Conservation (phyloP, 176 grass and related monocot species). For the Phyllostachys edulis region DNA sequence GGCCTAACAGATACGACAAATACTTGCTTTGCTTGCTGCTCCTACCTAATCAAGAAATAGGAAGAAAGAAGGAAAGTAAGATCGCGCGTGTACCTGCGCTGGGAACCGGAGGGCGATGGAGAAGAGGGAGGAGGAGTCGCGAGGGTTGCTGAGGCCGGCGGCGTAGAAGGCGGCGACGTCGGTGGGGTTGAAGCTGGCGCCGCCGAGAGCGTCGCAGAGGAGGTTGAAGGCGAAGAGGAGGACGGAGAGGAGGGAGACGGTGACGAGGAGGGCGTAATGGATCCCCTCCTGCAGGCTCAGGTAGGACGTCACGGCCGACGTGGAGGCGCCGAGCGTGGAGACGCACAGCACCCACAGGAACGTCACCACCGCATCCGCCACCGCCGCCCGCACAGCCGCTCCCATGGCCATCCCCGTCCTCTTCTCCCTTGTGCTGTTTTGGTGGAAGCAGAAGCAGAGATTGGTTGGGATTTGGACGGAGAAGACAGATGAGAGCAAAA, state of each 20-base stretch:
- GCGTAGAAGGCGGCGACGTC: conserved; percentile 68
- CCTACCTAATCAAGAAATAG: no score
- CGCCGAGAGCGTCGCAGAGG: conserved; percentile 50
- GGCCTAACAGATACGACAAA: conserved; percentile 33
- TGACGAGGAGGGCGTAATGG: conserved; percentile 32
- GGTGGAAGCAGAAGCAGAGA: neutral
- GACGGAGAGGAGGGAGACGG: conserved; percentile 47
- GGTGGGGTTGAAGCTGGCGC: conserved; percentile 71
- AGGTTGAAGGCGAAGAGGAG: conserved; percentile 58
- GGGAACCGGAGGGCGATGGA: conserved; percentile 73
- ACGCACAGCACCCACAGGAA: conserved; percentile 64
- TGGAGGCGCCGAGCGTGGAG: neutral
- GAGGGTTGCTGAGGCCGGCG: conserved; percentile 40
- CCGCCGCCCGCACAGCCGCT: conserved; percentile 44
- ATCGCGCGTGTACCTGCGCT: conserved; percentile 44
- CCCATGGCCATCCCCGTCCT: conserved; percentile 27
- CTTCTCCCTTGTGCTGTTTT: neutral
- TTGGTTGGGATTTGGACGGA: neutral
- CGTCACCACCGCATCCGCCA: conserved; percentile 55
- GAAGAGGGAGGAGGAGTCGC: conserved; percentile 35
- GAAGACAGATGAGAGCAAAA: neutral
- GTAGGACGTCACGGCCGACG: conserved; percentile 36
- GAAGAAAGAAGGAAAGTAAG: no score
- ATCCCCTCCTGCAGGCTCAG: conserved; percentile 44
- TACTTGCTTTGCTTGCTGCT: neutral